phyloP scores from a whole-genome alignment of 306 rosid species.

The Quercus cerris region DNA sequence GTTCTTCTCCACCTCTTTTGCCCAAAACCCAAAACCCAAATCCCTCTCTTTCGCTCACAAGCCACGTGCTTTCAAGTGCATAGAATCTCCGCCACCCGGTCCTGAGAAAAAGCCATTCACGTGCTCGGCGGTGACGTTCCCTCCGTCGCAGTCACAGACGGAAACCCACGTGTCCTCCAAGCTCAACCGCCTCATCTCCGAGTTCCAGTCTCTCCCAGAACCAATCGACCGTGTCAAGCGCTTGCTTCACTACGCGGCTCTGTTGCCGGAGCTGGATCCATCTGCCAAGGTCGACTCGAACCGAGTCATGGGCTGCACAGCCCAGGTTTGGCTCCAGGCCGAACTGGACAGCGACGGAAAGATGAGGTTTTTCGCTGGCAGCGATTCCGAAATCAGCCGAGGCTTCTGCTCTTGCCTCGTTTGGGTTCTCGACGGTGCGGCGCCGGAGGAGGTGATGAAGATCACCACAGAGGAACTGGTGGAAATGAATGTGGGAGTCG shows the following conservation, averaged over 20 bases:
- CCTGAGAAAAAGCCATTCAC: constrained; percentile 29
- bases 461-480: constrained; percentile 64
- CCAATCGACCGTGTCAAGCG: constrained; percentile 70
- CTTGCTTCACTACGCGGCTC: constrained; percentile 48
- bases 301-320: constrained; percentile 98
- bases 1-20: constrained; percentile 24
- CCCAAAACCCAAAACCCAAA: constrained; percentile 6
- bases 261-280: constrained; percentile 37
- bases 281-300: constrained; percentile 50
- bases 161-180: constrained; percentile 32
- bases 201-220: constrained; percentile 50
- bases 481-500: constrained; percentile 62
- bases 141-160: constrained; percentile 26
- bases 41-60: not conserved
- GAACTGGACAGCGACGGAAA: constrained; percentile 54
- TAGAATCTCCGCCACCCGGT: constrained; percentile 19
- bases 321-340: constrained; percentile 81
- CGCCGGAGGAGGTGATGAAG: constrained; percentile 62
- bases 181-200: constrained; percentile 49
- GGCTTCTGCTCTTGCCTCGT: constrained; percentile 82
- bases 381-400: constrained; percentile 82
- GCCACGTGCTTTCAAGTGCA: constrained; percentile 34
- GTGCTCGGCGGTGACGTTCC: constrained; percentile 43
- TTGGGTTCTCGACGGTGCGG: constrained; percentile 64
- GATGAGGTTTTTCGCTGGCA: constrained; percentile 68